phyloP scores from a whole-genome alignment of 305 asterid genomes.

The Fraxinus baroniana region DNA sequence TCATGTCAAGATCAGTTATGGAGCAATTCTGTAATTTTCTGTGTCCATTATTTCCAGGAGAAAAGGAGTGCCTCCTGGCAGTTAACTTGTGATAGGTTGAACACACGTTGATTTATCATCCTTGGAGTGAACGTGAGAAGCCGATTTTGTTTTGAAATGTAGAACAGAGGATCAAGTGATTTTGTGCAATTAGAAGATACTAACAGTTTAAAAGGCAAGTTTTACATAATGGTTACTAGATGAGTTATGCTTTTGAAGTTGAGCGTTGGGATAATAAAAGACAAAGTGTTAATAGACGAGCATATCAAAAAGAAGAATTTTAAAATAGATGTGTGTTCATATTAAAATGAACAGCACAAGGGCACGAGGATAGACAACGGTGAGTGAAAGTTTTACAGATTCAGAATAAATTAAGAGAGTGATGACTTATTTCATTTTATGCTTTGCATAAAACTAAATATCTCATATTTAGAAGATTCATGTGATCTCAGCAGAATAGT shows the following conservation, averaged over 20 bases:
- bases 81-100: background rate
- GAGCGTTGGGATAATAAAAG: background rate
- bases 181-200: background rate
- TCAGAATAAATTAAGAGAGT: background rate
- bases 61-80: background rate
- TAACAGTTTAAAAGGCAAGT: background rate
- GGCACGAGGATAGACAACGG: background rate
- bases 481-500: background rate
- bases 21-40: constrained; percentile 14
- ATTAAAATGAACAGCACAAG: background rate
- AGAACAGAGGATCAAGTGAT: background rate
- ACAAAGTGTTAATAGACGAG: background rate
- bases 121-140: background rate
- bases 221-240: background rate
- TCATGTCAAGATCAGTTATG: background rate
- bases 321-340: background rate
- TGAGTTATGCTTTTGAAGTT: background rate
- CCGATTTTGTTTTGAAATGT: background rate
- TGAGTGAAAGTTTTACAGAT: background rate
- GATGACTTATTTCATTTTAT: background rate
- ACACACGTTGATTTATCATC: background rate
- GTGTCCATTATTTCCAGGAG: background rate
- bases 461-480: background rate
- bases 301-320: background rate
- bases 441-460: background rate